phyloP scores from a whole-genome alignment of 306 rosid genomes.

The Dalbergia oliveri region DNA sequence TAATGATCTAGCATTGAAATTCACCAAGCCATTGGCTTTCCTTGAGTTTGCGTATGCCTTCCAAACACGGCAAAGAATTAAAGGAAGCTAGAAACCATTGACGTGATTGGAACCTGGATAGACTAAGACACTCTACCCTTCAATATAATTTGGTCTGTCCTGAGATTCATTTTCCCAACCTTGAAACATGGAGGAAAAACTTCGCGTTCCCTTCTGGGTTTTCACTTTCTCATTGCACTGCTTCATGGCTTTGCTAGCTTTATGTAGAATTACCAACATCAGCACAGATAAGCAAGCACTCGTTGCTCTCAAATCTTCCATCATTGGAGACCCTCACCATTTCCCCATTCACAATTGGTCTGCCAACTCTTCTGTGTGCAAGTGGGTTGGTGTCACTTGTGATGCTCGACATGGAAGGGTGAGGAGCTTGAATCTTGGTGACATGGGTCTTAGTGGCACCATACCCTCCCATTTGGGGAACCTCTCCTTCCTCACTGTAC shows the following conservation, averaged over 20 bases:
- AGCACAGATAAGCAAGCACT: conserved; percentile 33
- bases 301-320: conserved; percentile 33
- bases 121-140: not conserved
- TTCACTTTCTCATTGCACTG: conserved; percentile 8
- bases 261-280: conserved; percentile 1
- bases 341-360: conserved; percentile 36
- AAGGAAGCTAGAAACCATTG: not conserved
- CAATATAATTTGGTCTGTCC: not conserved
- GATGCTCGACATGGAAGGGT: conserved; percentile 7
- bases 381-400: conserved; percentile 47
- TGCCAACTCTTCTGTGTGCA: conserved; percentile 25
- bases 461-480: conserved; percentile 36
- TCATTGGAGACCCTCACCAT: not conserved
- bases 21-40: not conserved
- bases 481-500: conserved; percentile 39
- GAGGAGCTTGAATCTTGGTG: conserved; percentile 3
- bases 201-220: not conserved
- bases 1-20: not conserved
- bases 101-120: not conserved
- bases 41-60: not conserved
- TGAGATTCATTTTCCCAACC: not conserved
- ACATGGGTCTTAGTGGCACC: conserved; percentile 30
- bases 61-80: too few species aligned
- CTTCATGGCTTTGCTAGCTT: not conserved
- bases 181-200: conserved; percentile 2